Percentiles rank a stretch among this genome's conserved stretches.
Evolutionary conservation across 2,329 filamentous ascomycete genomes (phyloP).

Genomic region (Cladosporium sp.): DNA sequence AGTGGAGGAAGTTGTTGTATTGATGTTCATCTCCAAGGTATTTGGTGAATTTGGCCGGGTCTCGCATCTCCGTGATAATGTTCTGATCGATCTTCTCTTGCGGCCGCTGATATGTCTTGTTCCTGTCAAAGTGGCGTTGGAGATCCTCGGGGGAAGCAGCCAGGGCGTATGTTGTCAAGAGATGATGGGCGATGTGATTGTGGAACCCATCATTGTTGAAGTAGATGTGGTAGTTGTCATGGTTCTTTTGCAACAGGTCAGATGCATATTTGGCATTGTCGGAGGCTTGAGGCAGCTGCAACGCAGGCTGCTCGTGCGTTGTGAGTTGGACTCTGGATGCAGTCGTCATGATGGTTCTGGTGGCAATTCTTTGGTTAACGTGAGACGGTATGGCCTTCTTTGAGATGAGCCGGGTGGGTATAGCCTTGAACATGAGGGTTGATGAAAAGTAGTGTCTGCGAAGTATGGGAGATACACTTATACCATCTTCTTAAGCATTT

Average conservation of each 20-base stretch:
- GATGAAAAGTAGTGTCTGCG: background rate
- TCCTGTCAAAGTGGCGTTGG: constrained; percentile 60
- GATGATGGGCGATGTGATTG: constrained; percentile 74
- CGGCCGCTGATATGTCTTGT: constrained; percentile 61
- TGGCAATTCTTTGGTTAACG: background rate
- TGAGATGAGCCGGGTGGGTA: background rate
- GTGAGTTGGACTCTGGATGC: constrained; percentile 45
- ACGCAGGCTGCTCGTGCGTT: constrained; percentile 42
- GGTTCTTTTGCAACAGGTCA: constrained; percentile 70
- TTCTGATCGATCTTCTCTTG: constrained; percentile 39
- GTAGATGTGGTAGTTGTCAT: constrained; percentile 72
- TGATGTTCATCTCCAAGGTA: constrained; percentile 61
- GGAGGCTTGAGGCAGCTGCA: constrained; percentile 38
- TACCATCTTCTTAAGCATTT: background rate
- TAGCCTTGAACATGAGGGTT: background rate
- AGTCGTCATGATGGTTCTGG: constrained; percentile 46
- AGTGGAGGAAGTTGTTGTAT: constrained; percentile 72
- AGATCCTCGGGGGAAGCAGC: constrained; percentile 60
- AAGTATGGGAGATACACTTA: too few species aligned
- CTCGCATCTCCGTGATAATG: constrained; percentile 53
- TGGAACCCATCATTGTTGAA: constrained; percentile 75
- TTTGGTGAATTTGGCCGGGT: constrained; percentile 52
- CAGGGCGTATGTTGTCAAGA: constrained; percentile 73
- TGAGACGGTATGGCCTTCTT: background rate
- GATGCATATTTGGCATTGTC: constrained; percentile 61